Evolutionary conservation across 176 grass and related monocot species (phyloP), one percentile per base, ranked within the genome.

Genomic region (Cenchrus americanus): DNA sequence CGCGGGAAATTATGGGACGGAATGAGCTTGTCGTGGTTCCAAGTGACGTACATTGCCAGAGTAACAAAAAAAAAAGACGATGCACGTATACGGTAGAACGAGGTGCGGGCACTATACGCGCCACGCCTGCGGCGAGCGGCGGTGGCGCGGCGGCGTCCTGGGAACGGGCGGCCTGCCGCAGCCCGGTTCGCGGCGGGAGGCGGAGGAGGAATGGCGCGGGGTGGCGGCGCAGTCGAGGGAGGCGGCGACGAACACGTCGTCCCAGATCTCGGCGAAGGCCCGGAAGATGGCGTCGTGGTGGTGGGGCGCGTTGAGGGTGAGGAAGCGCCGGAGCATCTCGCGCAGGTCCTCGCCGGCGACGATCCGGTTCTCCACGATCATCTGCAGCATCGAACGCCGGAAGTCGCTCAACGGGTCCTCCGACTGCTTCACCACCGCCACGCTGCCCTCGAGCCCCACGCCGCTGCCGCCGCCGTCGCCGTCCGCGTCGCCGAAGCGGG

Each of bases 331-430:
- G 62, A 94, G 87, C 80, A 97, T 91, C 87, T 92, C 89, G 30
- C 86, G 77, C 83, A 97, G 86, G 82, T 92, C 89, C 58, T 86
- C 92, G 22, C 84, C 69, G 37, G 79, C 77, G 17, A 84, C 85
- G 27, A 97, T 94, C 85, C 88, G 85, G 62, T 94, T 79, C 87
- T 94, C 94, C 76, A 90, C 83, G 64, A 97, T 90, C 89, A 97
- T 90, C 75, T 94, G 89, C 66, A 88, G 66, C 94, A 97, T 97
- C 80, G 94, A 97, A 71, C 40, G 77, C 61, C 92, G 85, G 75
- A 97, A 97, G 78, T 97, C 92, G 62, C 79, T 57, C 0, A 90
- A 80, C 46, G 94, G 94, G 85, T 97, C 83, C 15, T 62, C 85
- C 17, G 94, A 92, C 77, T 88, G 87, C 87, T 92, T 97, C 65